Percentiles rank a stretch among this genome's conserved stretches.
These are phyloP conservation scores for Didymella arachidicola DNA, from an alignment of 2,329 filamentous ascomycete species.

Conservation along the genomic window DNA sequence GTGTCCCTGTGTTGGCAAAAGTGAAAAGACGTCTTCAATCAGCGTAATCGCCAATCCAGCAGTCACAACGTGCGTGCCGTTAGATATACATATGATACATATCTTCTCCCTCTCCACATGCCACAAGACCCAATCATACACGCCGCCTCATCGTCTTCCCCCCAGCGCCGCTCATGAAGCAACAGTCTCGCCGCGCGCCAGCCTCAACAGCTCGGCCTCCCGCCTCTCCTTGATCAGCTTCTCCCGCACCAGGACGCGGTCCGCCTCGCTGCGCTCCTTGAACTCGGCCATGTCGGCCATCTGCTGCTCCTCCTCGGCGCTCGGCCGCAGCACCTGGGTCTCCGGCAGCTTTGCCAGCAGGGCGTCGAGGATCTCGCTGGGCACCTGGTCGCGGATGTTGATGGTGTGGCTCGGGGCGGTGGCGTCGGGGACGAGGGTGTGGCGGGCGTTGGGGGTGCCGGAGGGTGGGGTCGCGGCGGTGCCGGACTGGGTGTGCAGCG, in stretches of 20 bases:
- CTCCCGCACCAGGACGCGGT: slow-evolving; percentile 63
- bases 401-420: slow-evolving; percentile 54
- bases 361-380: slow-evolving; percentile 68
- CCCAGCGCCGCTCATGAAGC: neutral
- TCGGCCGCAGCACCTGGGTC: slow-evolving; percentile 61
- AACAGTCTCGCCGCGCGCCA: slow-evolving; percentile 58
- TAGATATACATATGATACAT: neutral
- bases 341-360: slow-evolving; percentile 71
- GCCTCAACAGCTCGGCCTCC: slow-evolving; percentile 66
- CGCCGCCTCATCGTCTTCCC: too few species aligned
- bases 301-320: slow-evolving; percentile 66
- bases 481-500: slow-evolving; percentile 27
- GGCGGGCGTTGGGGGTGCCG: slow-evolving; percentile 30
- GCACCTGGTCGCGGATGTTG: slow-evolving; percentile 68
- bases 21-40: too few species aligned
- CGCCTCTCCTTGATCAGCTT: slow-evolving; percentile 65
- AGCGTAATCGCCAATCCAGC: too few species aligned
- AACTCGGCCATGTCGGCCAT: slow-evolving; percentile 66
- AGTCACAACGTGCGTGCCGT: too few species aligned
- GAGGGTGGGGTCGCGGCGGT: slow-evolving; percentile 26
- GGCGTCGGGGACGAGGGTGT: slow-evolving; percentile 41
- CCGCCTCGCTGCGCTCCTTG: slow-evolving; percentile 59
- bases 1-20: too few species aligned
- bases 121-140: too few species aligned
- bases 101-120: neutral